Base-by-base conservation (phyloP, 2,329 filamentous ascomycete genomes). In the Leptographium radiaticola region DNA sequence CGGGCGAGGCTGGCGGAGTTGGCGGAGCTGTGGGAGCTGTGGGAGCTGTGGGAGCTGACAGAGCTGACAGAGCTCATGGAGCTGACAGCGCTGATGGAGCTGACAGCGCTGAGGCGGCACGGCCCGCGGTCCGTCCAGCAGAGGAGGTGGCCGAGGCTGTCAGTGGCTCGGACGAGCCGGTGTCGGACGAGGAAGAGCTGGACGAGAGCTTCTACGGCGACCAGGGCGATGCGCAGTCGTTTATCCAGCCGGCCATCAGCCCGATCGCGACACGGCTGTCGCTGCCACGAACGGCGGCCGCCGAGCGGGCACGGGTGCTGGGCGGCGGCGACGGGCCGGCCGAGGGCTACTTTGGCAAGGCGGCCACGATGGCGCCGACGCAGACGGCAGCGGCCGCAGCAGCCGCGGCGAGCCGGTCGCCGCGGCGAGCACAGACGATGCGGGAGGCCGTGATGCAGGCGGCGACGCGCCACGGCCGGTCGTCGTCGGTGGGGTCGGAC, bases 161-260 rank as follows among this genome's bases (percentile, higher is more conserved):
- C 25, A 25, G 25, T 25, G 25, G 25, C 25, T 25, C 25, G 25
- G 25, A 25, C 25, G 25, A 5, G 25, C 25, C 25, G 3, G 25
- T 25, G 25, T 25, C 25, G 25, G 25, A 39, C 7, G 30, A 44
- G 13, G 30, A 55, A 16, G 40, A 16, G 20, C 64, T 67, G 10
- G 71, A 72, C 42, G 68, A 68, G 44, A 55, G 48, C 43, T 55
- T 61, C 33, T 70, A 71, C 34, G 68, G 69, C 49, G 73, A 76
- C 47, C 70, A 76, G 54, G 77, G 81, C 60, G 77, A 77, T 58
- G 79, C 75, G 6, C 76, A 80, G 59, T 79, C 77, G 9, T 72
- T 82, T 47, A 71, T 84, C 50, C 79, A 80, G 62, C 77, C 78
- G 2, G 71, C 78, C 30, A 73, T 84, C 58, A 82, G 78, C 62